Conservation (phyloP, 768 basidiomycete species). For the Leccinum uliginosum region DNA sequence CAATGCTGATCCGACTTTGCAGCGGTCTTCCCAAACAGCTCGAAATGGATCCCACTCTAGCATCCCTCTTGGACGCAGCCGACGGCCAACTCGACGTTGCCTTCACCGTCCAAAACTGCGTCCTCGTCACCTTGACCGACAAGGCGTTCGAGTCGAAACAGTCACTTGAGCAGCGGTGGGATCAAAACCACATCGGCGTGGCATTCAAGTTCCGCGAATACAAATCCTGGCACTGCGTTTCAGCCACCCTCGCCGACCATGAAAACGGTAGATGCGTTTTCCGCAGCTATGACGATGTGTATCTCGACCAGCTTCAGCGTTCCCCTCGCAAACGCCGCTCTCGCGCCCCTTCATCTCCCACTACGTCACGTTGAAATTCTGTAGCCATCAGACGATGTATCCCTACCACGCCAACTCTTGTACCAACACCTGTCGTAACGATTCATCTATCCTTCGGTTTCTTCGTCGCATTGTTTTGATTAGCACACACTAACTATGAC, state of each 20-base stretch:
- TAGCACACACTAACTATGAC: conserved; percentile 7
- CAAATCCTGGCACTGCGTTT: conserved; percentile 57
- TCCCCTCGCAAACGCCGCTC: conserved; percentile 36
- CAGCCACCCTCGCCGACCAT: conserved; percentile 56
- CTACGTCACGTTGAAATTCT: conserved; percentile 18
- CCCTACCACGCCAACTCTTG: conserved; percentile 9
- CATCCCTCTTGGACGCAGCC: conserved; percentile 39
- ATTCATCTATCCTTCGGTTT: conserved; percentile 5
- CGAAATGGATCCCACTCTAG: conserved; percentile 45
- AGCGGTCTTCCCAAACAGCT: conserved; percentile 55
- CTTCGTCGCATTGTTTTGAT: conserved; percentile 13
- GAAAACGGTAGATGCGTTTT: conserved; percentile 46
- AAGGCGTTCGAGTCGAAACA: conserved; percentile 48
- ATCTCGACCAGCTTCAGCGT: conserved; percentile 43
- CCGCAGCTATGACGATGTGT: conserved; percentile 59
- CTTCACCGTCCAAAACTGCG: conserved; percentile 48
- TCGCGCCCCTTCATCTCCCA: conserved; percentile 21
- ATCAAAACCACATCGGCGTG: conserved; percentile 36
- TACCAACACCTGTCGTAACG: conserved; percentile 10
- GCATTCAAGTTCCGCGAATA: conserved; percentile 53
- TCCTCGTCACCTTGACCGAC: conserved; percentile 51
- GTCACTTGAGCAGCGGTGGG: conserved; percentile 29
- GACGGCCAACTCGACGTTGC: conserved; percentile 29
- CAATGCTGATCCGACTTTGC: neutral
- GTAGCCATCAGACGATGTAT: conserved; percentile 12